Base-by-base conservation (phyloP, 768 basidiomycete genomes). In the Termitomyces sp. region DNA sequence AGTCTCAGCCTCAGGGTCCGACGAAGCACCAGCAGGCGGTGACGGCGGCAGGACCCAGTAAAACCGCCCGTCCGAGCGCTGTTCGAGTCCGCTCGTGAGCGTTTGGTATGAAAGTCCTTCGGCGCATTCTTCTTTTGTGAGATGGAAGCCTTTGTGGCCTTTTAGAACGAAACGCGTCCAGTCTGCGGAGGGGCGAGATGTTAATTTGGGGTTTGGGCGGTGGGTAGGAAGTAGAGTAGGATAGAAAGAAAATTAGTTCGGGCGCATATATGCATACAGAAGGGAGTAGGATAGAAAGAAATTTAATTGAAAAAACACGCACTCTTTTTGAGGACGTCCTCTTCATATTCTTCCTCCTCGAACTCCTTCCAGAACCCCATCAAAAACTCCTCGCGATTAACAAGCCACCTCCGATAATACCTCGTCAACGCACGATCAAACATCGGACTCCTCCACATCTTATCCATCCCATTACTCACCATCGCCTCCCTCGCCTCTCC, bases 371-470 rank as follows among this genome's bases (percentile, higher is more conserved):
- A 78, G 65, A 80, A 79, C 16, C 70, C 70, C 58, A 69, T 71
- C 15, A 78, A 50, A 56, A 72, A 76, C 70, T 75, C 73, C 35
- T 78, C 76, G 28, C 71, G 65, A 59, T 70, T 74, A 12, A 80
- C 68, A 33, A 81, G 70, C 80, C 80, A 81, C 16, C 74, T 70
- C 45, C 76, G 68, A 66, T 75, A 77, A 62, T 79, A 80, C 57
- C 81, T 69, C 33, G 71, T 71, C 49, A 82, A 63, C 20, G 77
- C 75, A 4, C 81, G 68, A 72, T 82, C 79, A 56, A 82, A 79
- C 66, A 68, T 73, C 24, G 71, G 54, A 61, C 74, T 73, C 49
- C 79, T 70, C 80, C 80, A 81, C 20, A 51, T 57, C 58, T 68
- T 73, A 48, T 73, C 73, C 60, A 79, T 71, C 3, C 69, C 73